Evolutionary conservation across 148 eudicot genomes (phyloP).

Genomic region (Spergularia bocconei): DNA sequence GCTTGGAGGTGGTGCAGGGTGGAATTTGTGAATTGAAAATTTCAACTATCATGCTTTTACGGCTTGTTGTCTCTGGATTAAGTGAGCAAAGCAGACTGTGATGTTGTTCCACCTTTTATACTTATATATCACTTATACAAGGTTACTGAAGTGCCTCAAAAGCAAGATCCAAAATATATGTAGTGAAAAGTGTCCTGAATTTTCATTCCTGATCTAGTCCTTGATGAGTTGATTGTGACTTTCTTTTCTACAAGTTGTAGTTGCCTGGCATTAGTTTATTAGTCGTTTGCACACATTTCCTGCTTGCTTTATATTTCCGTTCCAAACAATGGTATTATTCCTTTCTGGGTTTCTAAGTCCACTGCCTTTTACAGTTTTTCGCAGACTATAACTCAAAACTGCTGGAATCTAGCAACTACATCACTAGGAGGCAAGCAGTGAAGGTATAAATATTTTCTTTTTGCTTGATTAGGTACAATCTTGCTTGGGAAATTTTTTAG

Average conservation of each 20-base stretch:
- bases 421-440: conserved; percentile 83
- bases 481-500: neutral
- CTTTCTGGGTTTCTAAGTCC: conserved; percentile 4
- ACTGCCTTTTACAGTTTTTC: conserved; percentile 29
- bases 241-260: neutral
- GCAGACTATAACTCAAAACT: conserved; percentile 78
- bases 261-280: neutral
- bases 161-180: too few species aligned
- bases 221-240: neutral
- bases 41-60: too few species aligned
- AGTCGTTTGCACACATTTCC: neutral
- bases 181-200: too few species aligned
- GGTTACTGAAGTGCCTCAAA: too few species aligned
- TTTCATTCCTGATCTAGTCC: too few species aligned
- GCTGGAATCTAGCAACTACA: conserved; percentile 83
- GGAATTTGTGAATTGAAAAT: too few species aligned
- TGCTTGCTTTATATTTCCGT: neutral
- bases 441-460: conserved; percentile 43
- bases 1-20: too few species aligned
- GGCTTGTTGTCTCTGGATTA: too few species aligned
- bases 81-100: too few species aligned
- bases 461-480: neutral
- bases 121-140: too few species aligned
- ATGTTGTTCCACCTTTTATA: too few species aligned
- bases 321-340: neutral